Evolutionary conservation across 768 basidiomycete genomes (phyloP).

Genomic region (Roridomyces roridus): DNA sequence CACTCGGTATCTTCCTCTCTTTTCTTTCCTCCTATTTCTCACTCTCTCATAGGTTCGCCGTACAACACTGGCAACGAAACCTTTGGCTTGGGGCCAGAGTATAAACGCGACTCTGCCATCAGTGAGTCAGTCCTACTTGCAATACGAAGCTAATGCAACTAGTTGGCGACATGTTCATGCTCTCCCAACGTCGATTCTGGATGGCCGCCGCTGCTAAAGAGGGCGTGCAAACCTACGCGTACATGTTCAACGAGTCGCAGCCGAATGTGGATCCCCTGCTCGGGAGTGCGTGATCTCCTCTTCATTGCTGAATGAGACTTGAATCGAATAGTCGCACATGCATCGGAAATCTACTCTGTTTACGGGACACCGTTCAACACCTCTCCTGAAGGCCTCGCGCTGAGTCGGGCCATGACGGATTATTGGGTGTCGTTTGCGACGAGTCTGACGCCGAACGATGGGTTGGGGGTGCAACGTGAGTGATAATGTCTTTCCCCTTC

Average conservation of each 20-base stretch:
- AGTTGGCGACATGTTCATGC: conserved; percentile 47
- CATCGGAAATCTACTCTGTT: conserved; percentile 41
- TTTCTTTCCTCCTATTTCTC: neutral
- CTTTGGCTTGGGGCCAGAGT: conserved; percentile 42
- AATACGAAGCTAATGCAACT: neutral
- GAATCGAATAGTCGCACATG: conserved; percentile 35
- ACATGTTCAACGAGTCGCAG: conserved; percentile 50
- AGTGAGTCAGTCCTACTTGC: conserved; percentile 26
- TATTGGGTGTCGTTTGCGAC: conserved; percentile 51
- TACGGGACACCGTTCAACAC: conserved; percentile 36
- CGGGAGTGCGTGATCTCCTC: conserved; percentile 34
- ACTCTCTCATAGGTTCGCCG: conserved; percentile 40
- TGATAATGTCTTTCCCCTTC: neutral
- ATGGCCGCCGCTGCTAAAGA: conserved; percentile 45
- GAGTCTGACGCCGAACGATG: conserved; percentile 47
- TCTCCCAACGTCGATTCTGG: conserved; percentile 44
- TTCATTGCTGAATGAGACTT: neutral
- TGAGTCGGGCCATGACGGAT: conserved; percentile 44
- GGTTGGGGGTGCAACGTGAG: conserved; percentile 37
- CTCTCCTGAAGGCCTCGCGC: conserved; percentile 29
- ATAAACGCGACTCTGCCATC: conserved; percentile 39
- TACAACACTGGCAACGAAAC: conserved; percentile 46
- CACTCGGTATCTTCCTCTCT: conserved; percentile 14
- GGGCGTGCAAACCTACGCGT: conserved; percentile 49
- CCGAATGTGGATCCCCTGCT: conserved; percentile 20